These are phyloP conservation scores for Talaromyces funiculosus DNA, from an alignment of 2,329 filamentous ascomycete species.

Conservation along the genomic window DNA sequence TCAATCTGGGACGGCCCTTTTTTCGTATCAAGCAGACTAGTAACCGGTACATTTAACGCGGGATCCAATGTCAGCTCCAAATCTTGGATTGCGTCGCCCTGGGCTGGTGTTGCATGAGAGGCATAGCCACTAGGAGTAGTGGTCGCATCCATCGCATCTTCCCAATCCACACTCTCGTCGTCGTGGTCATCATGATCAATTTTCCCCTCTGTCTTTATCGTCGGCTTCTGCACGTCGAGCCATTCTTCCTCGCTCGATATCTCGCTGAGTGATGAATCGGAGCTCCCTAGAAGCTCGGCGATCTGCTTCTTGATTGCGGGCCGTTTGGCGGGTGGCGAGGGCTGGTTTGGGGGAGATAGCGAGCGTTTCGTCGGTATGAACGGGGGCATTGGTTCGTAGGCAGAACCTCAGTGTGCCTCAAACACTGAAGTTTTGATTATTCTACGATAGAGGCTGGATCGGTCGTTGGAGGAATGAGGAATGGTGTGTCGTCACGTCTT, in stretches of 20 bases:
- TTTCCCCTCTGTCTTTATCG: slow-evolving; percentile 32
- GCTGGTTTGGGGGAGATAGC: slow-evolving; percentile 26
- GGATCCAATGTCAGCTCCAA: slow-evolving; percentile 64
- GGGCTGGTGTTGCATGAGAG: slow-evolving; percentile 15
- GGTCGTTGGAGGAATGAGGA: neutral
- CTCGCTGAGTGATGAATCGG: slow-evolving; percentile 36
- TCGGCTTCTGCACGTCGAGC: slow-evolving; percentile 6
- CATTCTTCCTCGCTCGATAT: slow-evolving; percentile 20
- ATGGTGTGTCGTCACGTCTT: neutral
- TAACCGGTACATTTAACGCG: slow-evolving; percentile 49
- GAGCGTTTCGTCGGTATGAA: slow-evolving; percentile 42
- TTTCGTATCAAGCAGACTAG: slow-evolving; percentile 60
- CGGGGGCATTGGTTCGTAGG: slow-evolving; percentile 35
- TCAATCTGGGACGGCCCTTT: slow-evolving; percentile 85
- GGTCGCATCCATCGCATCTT: slow-evolving; percentile 49
- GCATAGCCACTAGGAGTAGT: slow-evolving; percentile 20
- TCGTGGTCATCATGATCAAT: slow-evolving; percentile 36
- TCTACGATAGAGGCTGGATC: neutral
- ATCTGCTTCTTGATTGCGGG: slow-evolving; percentile 24
- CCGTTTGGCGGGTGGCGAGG: slow-evolving; percentile 30
- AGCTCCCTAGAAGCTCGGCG: slow-evolving; percentile 20
- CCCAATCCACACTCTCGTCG: slow-evolving; percentile 55
- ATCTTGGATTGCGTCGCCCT: slow-evolving; percentile 41
- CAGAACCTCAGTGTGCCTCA: neutral
- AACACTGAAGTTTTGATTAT: neutral